Conservation (phyloP, 345 rosid species). For the Moricandia moricandioides region DNA sequence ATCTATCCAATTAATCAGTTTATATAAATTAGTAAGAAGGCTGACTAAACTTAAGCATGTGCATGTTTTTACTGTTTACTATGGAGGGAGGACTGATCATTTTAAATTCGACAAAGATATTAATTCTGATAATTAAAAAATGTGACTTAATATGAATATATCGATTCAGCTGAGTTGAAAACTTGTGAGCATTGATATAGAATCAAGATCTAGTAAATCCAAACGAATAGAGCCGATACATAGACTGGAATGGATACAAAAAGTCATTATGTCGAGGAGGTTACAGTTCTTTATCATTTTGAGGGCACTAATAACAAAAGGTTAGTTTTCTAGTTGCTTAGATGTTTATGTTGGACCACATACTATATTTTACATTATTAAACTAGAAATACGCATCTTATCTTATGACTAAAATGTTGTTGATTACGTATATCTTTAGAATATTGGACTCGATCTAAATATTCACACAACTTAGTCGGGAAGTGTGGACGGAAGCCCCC, state of each 20-base stretch:
- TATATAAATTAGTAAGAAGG: neutral
- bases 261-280: neutral
- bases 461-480: neutral
- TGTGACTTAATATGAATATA: no score
- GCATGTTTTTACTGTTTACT: conserved; percentile 4
- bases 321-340: neutral
- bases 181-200: neutral
- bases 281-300: neutral
- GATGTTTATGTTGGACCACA: neutral
- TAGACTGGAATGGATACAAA: neutral
- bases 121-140: no score
- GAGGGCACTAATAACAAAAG: neutral
- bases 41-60: conserved; percentile 5
- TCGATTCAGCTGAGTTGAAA: no score
- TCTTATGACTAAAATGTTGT: neutral
- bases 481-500: conserved; percentile 17
- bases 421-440: neutral
- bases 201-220: neutral
- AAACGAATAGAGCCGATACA: neutral
- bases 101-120: neutral
- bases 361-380: neutral
- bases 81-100: neutral
- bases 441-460: no score
- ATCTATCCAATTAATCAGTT: neutral
- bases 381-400: neutral